A percentile compares a stretch with the other conserved stretches of the same genome.
These are phyloP conservation scores for Boletus coccyginus DNA, from an alignment of 768 basidiomycete species.

Conservation along the genomic window DNA sequence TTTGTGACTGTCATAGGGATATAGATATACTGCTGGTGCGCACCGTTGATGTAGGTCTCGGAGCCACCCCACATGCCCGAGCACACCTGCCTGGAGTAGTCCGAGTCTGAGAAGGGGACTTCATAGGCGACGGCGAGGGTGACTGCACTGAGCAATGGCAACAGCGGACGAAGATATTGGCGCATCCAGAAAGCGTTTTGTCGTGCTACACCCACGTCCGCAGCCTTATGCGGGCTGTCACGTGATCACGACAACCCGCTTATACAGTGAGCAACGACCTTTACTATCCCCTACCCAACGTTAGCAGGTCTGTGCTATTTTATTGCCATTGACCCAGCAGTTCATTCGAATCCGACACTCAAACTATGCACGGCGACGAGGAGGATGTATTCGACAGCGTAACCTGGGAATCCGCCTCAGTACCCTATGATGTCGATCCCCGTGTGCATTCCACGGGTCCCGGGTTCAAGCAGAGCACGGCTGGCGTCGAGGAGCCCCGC, in stretches of 20 bases:
- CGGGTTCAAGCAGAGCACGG: constrained; percentile 80
- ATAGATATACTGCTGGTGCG: constrained; percentile 14
- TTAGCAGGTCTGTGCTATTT: not conserved
- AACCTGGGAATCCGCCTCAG: constrained; percentile 80
- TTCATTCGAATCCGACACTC: not conserved
- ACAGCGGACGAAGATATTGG: constrained; percentile 19
- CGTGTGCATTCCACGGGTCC: constrained; percentile 50
- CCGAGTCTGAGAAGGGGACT: constrained; percentile 67
- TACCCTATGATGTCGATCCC: constrained; percentile 49
- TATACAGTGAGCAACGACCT: not conserved
- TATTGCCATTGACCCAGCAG: not conserved
- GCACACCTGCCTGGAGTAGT: constrained; percentile 87
- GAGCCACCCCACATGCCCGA: constrained; percentile 90
- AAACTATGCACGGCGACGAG: constrained; percentile 75
- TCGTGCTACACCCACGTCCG: constrained; percentile 14
- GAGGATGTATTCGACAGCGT: constrained; percentile 92
- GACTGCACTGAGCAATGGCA: constrained; percentile 31
- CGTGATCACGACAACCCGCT: constrained; percentile 19
- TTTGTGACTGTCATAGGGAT: constrained; percentile 16
- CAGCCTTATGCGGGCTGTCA: constrained; percentile 17
- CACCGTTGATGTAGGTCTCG: constrained; percentile 83
- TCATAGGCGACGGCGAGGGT: constrained; percentile 50
- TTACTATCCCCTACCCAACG: not conserved
- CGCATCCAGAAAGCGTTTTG: constrained; percentile 29
- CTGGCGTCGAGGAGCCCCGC: constrained; percentile 60